A percentile compares a stretch with the other conserved stretches of the same genome.
Evolutionary conservation across 177 flowering plant species (phyloP).

Genomic region (Vitis hybrid): DNA sequence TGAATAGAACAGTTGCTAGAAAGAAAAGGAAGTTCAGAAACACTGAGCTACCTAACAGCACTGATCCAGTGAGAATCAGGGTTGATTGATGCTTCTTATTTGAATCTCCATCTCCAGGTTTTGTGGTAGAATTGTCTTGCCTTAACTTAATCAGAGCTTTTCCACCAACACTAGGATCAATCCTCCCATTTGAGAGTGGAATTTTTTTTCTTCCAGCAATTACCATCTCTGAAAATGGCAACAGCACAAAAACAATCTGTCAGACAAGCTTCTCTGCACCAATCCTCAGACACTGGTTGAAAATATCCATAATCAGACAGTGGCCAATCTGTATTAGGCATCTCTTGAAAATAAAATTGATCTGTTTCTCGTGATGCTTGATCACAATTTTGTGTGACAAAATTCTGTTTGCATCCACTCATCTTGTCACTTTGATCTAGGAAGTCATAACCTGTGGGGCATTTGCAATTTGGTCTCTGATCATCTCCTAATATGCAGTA

Average conservation of each 20-base stretch:
- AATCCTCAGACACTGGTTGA: constrained; percentile 13
- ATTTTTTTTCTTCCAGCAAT: constrained; percentile 42
- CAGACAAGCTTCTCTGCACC: constrained; percentile 34
- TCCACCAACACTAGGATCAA: constrained; percentile 16
- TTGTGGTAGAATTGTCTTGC: constrained; percentile 12
- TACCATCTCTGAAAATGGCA: constrained; percentile 17
- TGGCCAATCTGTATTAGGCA: constrained; percentile 36
- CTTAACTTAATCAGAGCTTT: constrained; percentile 30
- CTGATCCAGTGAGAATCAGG: constrained; percentile 19
- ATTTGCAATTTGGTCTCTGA: constrained; percentile 25
- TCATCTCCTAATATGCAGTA: constrained; percentile 23
- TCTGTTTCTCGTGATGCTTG: neutral
- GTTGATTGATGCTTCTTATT: constrained; percentile 12
- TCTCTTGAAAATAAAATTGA: constrained; percentile 14
- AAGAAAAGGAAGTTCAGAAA: constrained; percentile 25
- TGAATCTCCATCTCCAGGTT: neutral
- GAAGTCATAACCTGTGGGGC: constrained; percentile 32
- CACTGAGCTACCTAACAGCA: constrained; percentile 34
- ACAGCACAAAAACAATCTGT: constrained; percentile 42
- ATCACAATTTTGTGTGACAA: constrained; percentile 2
- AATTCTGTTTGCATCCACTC: constrained; percentile 6
- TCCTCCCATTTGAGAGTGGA: constrained; percentile 28
- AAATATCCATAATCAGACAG: constrained; percentile 20
- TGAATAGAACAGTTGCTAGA: neutral
- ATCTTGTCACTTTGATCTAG: constrained; percentile 24